Evolutionary conservation across 345 rosid genomes (phyloP), one percentile per base, ranked within the genome.

Genomic region (Populus simonii): DNA sequence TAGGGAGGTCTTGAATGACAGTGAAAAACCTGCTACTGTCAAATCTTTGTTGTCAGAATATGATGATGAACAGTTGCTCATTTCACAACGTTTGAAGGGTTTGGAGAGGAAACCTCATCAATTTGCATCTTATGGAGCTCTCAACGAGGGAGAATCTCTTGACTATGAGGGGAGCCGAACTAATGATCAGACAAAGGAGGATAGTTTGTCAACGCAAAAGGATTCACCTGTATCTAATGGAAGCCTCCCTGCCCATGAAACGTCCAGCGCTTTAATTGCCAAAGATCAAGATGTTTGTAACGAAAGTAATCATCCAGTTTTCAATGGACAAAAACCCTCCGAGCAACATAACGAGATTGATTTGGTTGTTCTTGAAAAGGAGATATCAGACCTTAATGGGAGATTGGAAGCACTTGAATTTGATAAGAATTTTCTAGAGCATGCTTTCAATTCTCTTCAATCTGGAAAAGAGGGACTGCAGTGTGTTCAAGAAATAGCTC

Each of bases 401-500:
- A 83, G 90, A 77, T 70, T 89, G 77, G 90, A 87, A 80, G 70
- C 90, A 62, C 92, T 88, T 20, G 88, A 89, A 81, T 47, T 75
- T 69, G 87, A 90, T 59, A 70, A 80, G 82, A 74, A 69, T 66
- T 74, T 87, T 71, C 77, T 87, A 15, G 84, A 84, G 72, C 89
- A 73, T 72, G 71, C 85, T 53, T 59, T 83, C 74, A 84, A 86
- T 82, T 80, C 78, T 70, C 85, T 87, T 82, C 84, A 83, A 72
- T 78, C 78, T 74, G 87, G 88, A 74, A 72, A 84, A 29, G 85
- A 82, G 69, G 83, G 91, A 35, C 66, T 82, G 36, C 72, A 68
- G 33, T 83, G 85, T 70, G 79, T 88, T 78, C 78, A 82, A 80
- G 86, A 89, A 70, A 87, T 88, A 74, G 87, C 86, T 76, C 79